Evolutionary conservation across 1,139 yeast genomes (phyloP).

Genomic region (Suhomyces wounanorum): DNA sequence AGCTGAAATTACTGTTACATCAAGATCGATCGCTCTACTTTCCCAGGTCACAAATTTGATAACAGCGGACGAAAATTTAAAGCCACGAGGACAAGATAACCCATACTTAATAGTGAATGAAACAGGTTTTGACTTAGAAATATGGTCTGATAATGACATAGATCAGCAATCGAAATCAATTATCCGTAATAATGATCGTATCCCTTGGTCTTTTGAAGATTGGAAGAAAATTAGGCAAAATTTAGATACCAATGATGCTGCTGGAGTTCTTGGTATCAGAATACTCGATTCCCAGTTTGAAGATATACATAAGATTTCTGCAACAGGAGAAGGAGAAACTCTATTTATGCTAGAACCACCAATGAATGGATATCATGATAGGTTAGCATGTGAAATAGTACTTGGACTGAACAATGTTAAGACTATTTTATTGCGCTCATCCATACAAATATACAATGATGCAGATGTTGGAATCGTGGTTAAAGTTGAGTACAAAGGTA

Average conservation of each 20-base stretch:
- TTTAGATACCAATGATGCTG: conserved; percentile 63
- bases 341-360: conserved; percentile 69
- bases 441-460: conserved; percentile 68
- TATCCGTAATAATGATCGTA: conserved; percentile 51
- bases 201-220: conserved; percentile 93
- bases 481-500: conserved; percentile 25
- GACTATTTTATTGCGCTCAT: conserved; percentile 70
- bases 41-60: conserved; percentile 67
- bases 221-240: conserved; percentile 87
- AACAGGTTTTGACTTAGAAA: conserved; percentile 76
- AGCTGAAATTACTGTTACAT: conserved; percentile 80
- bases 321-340: conserved; percentile 84
- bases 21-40: conserved; percentile 76
- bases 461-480: conserved; percentile 63
- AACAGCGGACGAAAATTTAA: conserved; percentile 53
- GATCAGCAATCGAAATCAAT: conserved; percentile 26
- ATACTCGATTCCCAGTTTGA: conserved; percentile 58
- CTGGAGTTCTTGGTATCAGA: conserved; percentile 62
- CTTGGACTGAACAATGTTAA: conserved; percentile 80
- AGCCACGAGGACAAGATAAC: conserved; percentile 75
- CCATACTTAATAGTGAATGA: conserved; percentile 83
- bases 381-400: conserved; percentile 70
- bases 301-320: conserved; percentile 57
- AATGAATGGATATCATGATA: conserved; percentile 61
- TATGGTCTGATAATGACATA: conserved; percentile 64